These are phyloP conservation scores for Chlamydomonas asymmetrica DNA, from an alignment of 139 green algal genomes.

Conservation along the genomic window DNA sequence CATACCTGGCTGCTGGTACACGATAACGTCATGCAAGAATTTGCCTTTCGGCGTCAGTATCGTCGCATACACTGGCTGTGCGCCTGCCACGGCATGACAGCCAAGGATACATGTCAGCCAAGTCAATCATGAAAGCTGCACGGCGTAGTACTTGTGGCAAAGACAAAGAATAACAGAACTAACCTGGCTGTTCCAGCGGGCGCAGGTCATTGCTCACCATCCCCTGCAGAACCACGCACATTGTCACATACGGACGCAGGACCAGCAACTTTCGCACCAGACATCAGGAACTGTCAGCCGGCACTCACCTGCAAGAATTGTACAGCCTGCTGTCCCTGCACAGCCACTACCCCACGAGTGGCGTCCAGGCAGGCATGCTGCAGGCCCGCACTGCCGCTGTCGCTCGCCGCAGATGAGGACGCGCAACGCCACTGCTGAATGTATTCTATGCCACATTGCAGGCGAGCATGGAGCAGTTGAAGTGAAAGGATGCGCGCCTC, in stretches of 20 bases:
- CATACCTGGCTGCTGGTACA: conserved; percentile 51
- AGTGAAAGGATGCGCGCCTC: not conserved
- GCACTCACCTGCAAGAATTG: conserved; percentile 57
- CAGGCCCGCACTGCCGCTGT: too few species aligned
- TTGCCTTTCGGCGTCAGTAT: conserved; percentile 79
- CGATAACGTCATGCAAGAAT: conserved; percentile 74
- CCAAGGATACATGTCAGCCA: not conserved
- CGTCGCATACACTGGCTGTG: conserved; percentile 54
- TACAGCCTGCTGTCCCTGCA: conserved; percentile 35
- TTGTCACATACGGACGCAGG: too few species aligned
- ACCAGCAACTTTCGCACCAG: too few species aligned
- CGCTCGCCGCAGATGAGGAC: too few species aligned
- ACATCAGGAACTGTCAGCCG: too few species aligned
- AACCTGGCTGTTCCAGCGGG: conserved; percentile 37
- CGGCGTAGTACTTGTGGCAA: not conserved
- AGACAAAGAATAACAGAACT: not conserved
- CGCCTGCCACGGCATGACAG: conserved; percentile 1
- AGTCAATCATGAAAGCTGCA: not conserved
- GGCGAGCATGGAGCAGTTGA: not conserved
- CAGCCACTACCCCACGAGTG: conserved; percentile 37
- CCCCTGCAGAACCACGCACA: conserved; percentile 40
- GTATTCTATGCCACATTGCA: too few species aligned
- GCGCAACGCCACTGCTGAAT: too few species aligned
- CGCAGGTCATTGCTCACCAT: conserved; percentile 71
- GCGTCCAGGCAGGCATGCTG: conserved; percentile 12